These are phyloP conservation scores for Ophiostoma novo-ulmi DNA, from an alignment of 2,329 filamentous ascomycete species.

Conservation along the genomic window DNA sequence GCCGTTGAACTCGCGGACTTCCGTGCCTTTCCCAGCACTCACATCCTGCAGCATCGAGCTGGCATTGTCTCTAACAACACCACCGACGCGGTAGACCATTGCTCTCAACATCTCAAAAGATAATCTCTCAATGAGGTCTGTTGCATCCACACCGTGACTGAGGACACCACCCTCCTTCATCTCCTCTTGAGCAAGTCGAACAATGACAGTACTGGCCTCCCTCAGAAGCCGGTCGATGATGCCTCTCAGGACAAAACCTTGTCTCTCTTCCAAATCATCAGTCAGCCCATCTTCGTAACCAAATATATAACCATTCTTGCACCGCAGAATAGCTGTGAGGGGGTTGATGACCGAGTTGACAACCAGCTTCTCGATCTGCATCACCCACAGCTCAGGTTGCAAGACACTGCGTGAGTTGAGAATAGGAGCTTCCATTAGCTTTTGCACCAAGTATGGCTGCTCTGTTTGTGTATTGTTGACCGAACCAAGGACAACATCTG, in stretches of 20 bases:
- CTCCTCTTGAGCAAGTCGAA: slow-evolving; percentile 59
- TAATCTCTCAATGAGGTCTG: slow-evolving; percentile 38
- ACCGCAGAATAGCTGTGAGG: slow-evolving; percentile 70
- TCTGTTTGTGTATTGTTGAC: slow-evolving; percentile 31
- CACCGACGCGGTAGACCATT: slow-evolving; percentile 45
- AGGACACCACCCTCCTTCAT: slow-evolving; percentile 39
- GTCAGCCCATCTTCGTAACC: slow-evolving; percentile 42
- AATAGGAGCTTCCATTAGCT: slow-evolving; percentile 41
- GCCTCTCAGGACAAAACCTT: slow-evolving; percentile 39
- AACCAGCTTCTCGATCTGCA: slow-evolving; percentile 83
- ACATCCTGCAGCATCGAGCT: slow-evolving; percentile 62
- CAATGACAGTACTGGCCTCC: slow-evolving; percentile 72
- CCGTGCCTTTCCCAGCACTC: slow-evolving; percentile 46
- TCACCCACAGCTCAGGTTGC: slow-evolving; percentile 44
- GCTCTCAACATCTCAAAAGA: slow-evolving; percentile 39
- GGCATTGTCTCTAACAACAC: slow-evolving; percentile 49
- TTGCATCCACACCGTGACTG: no score
- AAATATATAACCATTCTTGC: slow-evolving; percentile 73
- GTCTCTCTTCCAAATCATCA: neutral
- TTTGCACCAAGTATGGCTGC: slow-evolving; percentile 38
- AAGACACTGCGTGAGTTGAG: slow-evolving; percentile 41
- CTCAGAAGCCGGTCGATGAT: slow-evolving; percentile 64
- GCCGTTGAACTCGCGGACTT: slow-evolving; percentile 56
- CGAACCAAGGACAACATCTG: slow-evolving; percentile 44
- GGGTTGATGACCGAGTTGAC: slow-evolving; percentile 80